phyloP scores from a whole-genome alignment of 1,139 yeast genomes.

The Kodamaea ohmeri region DNA sequence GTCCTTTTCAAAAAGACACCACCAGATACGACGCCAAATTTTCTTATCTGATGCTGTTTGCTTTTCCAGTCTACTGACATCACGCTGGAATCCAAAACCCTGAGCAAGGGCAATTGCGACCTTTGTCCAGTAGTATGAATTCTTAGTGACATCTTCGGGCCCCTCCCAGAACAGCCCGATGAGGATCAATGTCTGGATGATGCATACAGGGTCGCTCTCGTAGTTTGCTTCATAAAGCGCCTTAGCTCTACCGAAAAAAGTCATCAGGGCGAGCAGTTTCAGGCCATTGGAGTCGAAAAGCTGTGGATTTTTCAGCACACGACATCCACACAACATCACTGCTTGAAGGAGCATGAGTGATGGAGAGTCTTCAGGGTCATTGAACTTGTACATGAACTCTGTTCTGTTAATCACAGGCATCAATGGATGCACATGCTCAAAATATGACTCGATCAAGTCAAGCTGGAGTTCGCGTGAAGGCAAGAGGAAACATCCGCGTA shows the following conservation, averaged over 20 bases:
- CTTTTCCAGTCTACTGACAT: constrained; percentile 33
- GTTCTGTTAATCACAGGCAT: constrained; percentile 71
- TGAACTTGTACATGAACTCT: constrained; percentile 54
- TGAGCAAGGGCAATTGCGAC: constrained; percentile 74
- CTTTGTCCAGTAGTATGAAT: constrained; percentile 75
- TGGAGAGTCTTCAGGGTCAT: constrained; percentile 64
- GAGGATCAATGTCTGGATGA: constrained; percentile 63
- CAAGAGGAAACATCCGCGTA: constrained; percentile 68
- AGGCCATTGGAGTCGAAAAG: constrained; percentile 57
- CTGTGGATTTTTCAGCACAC: constrained; percentile 57
- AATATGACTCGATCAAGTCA: constrained; percentile 61
- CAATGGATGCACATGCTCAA: constrained; percentile 64
- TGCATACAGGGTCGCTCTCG: constrained; percentile 66
- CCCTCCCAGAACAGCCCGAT: constrained; percentile 78
- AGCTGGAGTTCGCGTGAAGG: constrained; percentile 63
- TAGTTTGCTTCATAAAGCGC: constrained; percentile 71
- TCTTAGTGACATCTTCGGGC: constrained; percentile 72
- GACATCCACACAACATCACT: constrained; percentile 66
- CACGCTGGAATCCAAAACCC: constrained; percentile 75
- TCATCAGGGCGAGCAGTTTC: constrained; percentile 55
- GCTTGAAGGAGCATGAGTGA: constrained; percentile 68
- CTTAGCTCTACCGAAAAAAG: constrained; percentile 76
- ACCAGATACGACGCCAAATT: constrained; percentile 73
- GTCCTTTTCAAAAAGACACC: constrained; percentile 76
- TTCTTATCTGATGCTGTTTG: constrained; percentile 45